Conservation (phyloP, 495 filamentous ascomycete species). For the Podospora australis region DNA sequence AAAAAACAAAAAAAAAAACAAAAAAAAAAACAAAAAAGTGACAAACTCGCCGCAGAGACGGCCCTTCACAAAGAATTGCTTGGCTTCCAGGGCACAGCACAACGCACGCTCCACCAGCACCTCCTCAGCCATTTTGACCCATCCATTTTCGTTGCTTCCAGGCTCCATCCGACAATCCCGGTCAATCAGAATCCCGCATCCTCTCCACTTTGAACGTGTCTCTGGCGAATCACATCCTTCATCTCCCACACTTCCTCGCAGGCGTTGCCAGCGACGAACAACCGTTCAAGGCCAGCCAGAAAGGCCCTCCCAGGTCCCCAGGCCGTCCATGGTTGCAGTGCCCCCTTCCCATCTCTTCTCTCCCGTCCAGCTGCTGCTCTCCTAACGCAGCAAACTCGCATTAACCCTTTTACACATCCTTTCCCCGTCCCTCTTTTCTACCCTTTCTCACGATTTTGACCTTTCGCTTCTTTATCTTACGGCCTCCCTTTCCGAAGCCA, state of each 20-base stretch:
- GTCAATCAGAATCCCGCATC: too few species aligned
- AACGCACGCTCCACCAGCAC: conserved; percentile 4
- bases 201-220: too few species aligned
- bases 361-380: too few species aligned
- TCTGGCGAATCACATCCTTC: too few species aligned
- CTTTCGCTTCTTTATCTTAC: conserved; percentile 25
- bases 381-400: conserved; percentile 7
- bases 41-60: background rate
- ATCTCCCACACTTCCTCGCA: background rate
- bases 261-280: conserved; percentile 1
- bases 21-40: too few species aligned
- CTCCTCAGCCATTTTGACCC: too few species aligned
- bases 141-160: conserved; percentile 5
- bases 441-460: conserved; percentile 12
- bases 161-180: conserved; percentile 10
- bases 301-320: background rate
- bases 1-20: too few species aligned
- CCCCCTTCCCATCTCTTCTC: conserved; percentile 24
- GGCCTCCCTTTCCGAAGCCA: background rate
- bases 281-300: conserved; percentile 2
- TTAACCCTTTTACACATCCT: conserved; percentile 17
- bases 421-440: conserved; percentile 18
- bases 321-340: conserved; percentile 24
- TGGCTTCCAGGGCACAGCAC: conserved; percentile 12
- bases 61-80: conserved; percentile 7